A percentile compares a stretch with the other conserved stretches of the same genome.
Evolutionary conservation across 108 stramenopile genomes (phyloP).

Genomic region (Cyclotella atomus): DNA sequence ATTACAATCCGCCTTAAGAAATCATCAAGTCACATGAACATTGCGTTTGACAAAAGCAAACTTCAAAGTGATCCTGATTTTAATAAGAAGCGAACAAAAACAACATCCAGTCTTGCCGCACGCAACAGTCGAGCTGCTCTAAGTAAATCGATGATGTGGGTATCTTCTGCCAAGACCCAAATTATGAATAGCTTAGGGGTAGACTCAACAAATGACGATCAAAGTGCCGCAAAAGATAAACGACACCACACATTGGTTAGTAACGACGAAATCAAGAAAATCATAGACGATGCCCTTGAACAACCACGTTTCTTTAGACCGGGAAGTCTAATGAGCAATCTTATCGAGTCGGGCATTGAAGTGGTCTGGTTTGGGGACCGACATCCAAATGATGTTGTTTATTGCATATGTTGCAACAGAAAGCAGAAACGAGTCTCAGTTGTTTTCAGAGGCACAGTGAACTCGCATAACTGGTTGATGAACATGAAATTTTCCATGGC

Average conservation of each 20-base stretch:
- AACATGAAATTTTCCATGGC: slow-evolving; percentile 20
- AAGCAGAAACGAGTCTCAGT: slow-evolving; percentile 11
- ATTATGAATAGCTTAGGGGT: slow-evolving; percentile 14
- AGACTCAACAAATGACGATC: neutral
- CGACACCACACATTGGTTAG: neutral
- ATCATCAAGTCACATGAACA: neutral
- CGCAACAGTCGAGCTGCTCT: neutral
- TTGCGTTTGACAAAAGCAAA: no score
- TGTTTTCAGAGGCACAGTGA: slow-evolving; percentile 20
- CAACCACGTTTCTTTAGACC: slow-evolving; percentile 2
- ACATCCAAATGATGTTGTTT: slow-evolving; percentile 20
- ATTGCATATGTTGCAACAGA: slow-evolving; percentile 7
- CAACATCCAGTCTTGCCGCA: neutral
- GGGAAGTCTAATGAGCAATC: slow-evolving; percentile 10
- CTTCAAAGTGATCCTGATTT: neutral
- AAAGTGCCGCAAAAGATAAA: neutral
- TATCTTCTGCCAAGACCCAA: neutral
- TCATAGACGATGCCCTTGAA: slow-evolving; percentile 13
- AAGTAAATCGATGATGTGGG: slow-evolving; percentile 18
- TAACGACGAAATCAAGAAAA: neutral
- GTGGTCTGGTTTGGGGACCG: slow-evolving; percentile 23
- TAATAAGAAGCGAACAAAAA: no score
- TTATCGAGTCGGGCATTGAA: slow-evolving; percentile 17
- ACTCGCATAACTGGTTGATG: slow-evolving; percentile 17
- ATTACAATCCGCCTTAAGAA: slow-evolving; percentile 7